phyloP scores from a whole-genome alignment of 202 grass and related monocot genomes.

The Digitaria exilis region DNA sequence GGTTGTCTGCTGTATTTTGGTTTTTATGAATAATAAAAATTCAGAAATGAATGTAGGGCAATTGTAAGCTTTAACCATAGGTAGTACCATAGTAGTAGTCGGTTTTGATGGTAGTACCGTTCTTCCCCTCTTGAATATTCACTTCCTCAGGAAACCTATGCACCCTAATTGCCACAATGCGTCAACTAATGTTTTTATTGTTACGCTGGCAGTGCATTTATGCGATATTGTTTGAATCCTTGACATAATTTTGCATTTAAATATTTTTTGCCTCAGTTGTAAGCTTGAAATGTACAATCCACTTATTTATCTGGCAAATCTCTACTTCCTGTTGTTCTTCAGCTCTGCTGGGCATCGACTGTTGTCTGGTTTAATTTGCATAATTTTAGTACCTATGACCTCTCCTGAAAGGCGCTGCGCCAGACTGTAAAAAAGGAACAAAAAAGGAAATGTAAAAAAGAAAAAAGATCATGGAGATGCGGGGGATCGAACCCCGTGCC shows the following conservation, averaged over 20 bases:
- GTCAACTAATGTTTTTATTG: neutral
- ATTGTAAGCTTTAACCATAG: neutral
- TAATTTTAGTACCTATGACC: too few species aligned
- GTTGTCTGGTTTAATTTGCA: too few species aligned
- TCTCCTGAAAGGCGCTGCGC: too few species aligned
- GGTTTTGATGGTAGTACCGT: too few species aligned
- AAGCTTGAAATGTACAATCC: too few species aligned
- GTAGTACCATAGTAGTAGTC: too few species aligned
- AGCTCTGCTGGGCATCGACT: too few species aligned
- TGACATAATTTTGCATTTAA: neutral
- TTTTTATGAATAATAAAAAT: neutral
- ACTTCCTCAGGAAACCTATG: neutral
- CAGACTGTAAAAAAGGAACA: too few species aligned
- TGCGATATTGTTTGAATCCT: neutral
- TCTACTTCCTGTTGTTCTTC: too few species aligned
- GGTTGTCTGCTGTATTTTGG: neutral
- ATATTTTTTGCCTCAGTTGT: neutral
- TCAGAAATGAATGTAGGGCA: neutral
- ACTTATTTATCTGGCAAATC: too few species aligned
- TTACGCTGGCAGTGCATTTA: neutral
- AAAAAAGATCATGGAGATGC: slow-evolving; percentile 85
- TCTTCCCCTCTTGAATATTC: too few species aligned
- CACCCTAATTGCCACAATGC: neutral
- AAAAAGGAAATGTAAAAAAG: too few species aligned
- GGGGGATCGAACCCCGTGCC: slow-evolving; percentile 95